Evolutionary conservation across 1,284 basidiomycete species (phyloP).

Genomic region (Ganoderma resinaceum): DNA sequence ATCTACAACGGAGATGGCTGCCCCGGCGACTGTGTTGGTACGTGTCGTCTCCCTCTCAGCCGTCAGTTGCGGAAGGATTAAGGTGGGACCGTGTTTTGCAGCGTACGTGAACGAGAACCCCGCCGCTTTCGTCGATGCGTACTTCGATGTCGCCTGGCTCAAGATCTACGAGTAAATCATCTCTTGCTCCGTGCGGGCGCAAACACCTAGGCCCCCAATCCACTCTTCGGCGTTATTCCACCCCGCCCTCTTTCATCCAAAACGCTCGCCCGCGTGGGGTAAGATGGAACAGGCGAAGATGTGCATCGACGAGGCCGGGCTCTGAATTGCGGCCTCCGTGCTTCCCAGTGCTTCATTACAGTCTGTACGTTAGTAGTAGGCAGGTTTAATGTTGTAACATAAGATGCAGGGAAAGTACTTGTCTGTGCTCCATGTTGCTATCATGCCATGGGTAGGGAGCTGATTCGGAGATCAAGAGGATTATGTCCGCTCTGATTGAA

Average conservation of each 20-base stretch:
- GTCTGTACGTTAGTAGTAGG: not conserved
- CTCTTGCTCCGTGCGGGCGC: not conserved
- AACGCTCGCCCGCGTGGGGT: not conserved
- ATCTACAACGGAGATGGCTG: constrained; percentile 51
- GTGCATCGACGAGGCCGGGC: not conserved
- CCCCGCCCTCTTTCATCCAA: not conserved
- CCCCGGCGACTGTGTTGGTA: constrained; percentile 56
- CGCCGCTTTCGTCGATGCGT: constrained; percentile 67
- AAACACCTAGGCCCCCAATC: not conserved
- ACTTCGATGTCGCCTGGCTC: constrained; percentile 67
- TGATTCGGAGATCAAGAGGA: too few relatives aligned
- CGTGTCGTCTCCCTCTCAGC: not conserved
- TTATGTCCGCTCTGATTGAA: too few relatives aligned
- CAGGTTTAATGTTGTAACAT: not conserved
- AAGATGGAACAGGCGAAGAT: not conserved
- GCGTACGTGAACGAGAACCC: constrained; percentile 72
- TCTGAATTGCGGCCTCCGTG: too few relatives aligned
- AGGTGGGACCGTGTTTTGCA: constrained; percentile 31
- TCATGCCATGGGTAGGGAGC: too few relatives aligned
- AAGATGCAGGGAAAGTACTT: not conserved
- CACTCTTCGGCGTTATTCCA: not conserved
- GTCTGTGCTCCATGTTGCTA: not conserved
- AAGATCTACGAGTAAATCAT: constrained; percentile 46
- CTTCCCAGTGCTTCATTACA: not conserved
- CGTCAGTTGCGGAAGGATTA: not conserved